Base-by-base conservation (phyloP, 208 protist genomes). In the Blechomonas ayalai region DNA sequence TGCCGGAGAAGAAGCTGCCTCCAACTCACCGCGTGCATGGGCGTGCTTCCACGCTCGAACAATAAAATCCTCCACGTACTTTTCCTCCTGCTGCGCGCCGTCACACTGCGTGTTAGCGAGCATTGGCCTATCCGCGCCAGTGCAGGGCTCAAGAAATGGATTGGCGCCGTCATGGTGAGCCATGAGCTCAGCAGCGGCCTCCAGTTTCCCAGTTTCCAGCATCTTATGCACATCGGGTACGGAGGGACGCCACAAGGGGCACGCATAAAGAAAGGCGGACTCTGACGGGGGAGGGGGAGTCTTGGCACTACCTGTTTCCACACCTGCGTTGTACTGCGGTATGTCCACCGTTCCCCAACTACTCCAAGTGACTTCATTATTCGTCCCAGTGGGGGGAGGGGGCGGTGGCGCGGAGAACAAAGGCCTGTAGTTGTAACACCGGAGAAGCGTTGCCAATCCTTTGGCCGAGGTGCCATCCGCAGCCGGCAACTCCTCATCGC, bases 381-480 rank as follows among this genome's bases (percentile, higher is more conserved):
- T 73, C 0, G 41, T 66, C 7, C 41, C 66, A 8, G 31, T 9
- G 15, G 42, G n/a, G 0, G 82, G 82, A 10, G 47, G 74, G n/a
- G 27, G 25, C 1, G 82, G 82, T 0, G 72, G 84, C 5, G 62
- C 52, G 6, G 66, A 59, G 10, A 88, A 48, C 20, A 91, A 56
- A 13, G 57, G 47, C 36, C 49, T 7, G 13, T 48, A 27, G 28
- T 18, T 27, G 45, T 59, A 53, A 33, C 52, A 45, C 19, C 44
- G 18, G 13, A 67, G 34, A 2, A 51, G n/a, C 16, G 33, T 40
- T 35, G 44, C 54, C n/a, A 19, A 5, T 28, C 33, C 29, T 20
- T 12, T 25, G 0, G 20, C 24, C 10, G 18, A 18, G 3, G 22
- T 8, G 27, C 18, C 29, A 28, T 6, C 28, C 35, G 19, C 38